Conservation (phyloP, 306 rosid species). For the Begonia masoniana region DNA sequence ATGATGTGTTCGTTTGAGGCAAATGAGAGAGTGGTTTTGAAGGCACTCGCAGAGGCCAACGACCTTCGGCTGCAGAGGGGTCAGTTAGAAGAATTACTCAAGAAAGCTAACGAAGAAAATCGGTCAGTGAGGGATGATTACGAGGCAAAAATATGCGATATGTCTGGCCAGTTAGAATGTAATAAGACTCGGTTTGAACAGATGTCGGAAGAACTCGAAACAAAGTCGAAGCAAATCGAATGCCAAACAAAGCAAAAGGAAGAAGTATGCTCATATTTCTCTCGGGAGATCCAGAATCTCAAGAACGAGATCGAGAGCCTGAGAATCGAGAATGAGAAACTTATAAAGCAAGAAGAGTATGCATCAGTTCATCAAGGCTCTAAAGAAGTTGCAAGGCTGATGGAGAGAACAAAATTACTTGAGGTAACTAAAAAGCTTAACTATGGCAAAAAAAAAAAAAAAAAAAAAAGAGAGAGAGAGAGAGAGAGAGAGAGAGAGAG, state of each 20-base stretch:
- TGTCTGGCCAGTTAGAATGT: constrained; percentile 35
- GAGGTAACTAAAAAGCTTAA: constrained; percentile 42
- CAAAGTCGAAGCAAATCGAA: constrained; percentile 47
- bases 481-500: too few relatives aligned
- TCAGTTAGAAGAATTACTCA: constrained; percentile 45
- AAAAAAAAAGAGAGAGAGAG: too few relatives aligned
- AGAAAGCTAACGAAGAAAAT: constrained; percentile 39
- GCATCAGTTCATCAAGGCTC: constrained; percentile 28
- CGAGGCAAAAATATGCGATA: constrained; percentile 32
- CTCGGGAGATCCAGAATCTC: constrained; percentile 38
- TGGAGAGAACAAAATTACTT: constrained; percentile 63
- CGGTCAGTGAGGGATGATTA: constrained; percentile 29
- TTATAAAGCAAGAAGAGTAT: constrained; percentile 18
- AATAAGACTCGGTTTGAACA: constrained; percentile 39
- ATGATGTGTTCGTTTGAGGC: constrained; percentile 73
- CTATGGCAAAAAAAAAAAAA: too few relatives aligned
- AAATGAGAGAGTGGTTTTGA: constrained; percentile 72
- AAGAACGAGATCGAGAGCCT: constrained; percentile 51
- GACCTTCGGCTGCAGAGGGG: constrained; percentile 51
- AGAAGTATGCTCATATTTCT: constrained; percentile 34
- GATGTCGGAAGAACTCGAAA: constrained; percentile 43
- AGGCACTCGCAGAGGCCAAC: constrained; percentile 55
- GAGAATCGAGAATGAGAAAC: constrained; percentile 23
- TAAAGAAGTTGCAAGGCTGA: constrained; percentile 55
- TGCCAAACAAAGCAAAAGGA: constrained; percentile 31